Conservation (phyloP, 2,329 filamentous ascomycete genomes). For the Ascosphaera pollenicola region DNA sequence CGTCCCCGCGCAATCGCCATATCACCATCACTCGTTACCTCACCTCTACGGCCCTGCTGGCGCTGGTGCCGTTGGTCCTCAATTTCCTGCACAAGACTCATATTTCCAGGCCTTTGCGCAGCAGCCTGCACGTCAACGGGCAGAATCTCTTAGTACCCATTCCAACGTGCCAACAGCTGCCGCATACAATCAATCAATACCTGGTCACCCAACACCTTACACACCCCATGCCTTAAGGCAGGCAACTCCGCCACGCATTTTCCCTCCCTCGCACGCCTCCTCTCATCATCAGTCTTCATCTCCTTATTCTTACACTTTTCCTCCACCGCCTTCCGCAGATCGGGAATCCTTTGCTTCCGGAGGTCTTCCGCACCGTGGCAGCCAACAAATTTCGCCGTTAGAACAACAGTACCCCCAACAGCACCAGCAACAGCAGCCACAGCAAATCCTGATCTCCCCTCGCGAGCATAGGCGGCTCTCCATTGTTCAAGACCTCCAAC, state of each 20-base stretch:
- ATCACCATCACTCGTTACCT: slow-evolving; percentile 16
- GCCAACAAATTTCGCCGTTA: slow-evolving; percentile 2
- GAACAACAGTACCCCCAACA: slow-evolving; percentile 1
- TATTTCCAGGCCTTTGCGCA: slow-evolving; percentile 2
- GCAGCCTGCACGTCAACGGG: neutral
- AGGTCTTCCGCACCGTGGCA: slow-evolving; percentile 2
- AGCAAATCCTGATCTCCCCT: slow-evolving; percentile 26
- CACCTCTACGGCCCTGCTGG: slow-evolving; percentile 11
- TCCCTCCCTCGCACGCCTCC: slow-evolving; percentile 14
- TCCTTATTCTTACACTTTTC: slow-evolving; percentile 11
- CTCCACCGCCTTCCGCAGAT: slow-evolving; percentile 1
- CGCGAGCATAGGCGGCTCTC: slow-evolving; percentile 15
- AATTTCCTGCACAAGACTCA: slow-evolving; percentile 1
- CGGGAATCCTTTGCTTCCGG: slow-evolving; percentile 2
- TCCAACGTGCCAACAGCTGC: neutral
- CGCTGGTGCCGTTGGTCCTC: neutral
- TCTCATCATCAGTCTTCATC: slow-evolving; percentile 9
- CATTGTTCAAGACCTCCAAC: slow-evolving; percentile 41
- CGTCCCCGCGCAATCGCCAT: slow-evolving; percentile 17
- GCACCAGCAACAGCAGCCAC: slow-evolving; percentile 13
- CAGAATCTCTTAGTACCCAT: neutral
- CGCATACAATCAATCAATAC: slow-evolving; percentile 7
- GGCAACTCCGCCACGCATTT: slow-evolving; percentile 1
- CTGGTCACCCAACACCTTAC: slow-evolving; percentile 14
- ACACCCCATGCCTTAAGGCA: slow-evolving; percentile 7